Percentiles rank a stretch among this genome's conserved stretches.
phyloP scores from a whole-genome alignment of 768 basidiomycete genomes.

The Pleurotus tuoliensis region DNA sequence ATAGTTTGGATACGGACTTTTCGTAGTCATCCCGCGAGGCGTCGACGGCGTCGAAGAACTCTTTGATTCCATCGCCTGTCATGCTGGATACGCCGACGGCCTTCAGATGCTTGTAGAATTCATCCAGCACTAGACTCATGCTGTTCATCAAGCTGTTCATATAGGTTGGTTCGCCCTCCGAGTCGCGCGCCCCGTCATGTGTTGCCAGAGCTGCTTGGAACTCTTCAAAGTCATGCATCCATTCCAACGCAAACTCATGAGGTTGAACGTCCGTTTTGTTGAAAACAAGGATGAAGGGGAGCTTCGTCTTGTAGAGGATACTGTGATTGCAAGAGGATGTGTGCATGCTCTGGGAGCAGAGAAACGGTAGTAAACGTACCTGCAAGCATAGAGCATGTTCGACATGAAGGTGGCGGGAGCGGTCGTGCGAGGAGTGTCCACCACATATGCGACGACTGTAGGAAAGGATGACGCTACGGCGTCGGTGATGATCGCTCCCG shows the following conservation, averaged over 20 bases:
- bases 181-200: conserved; percentile 61
- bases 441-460: conserved; percentile 93
- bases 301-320: conserved; percentile 95
- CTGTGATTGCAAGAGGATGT: conserved; percentile 30
- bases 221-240: conserved; percentile 97
- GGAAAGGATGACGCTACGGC: conserved; percentile 92
- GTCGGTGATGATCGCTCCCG: conserved; percentile 97
- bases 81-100: conserved; percentile 94
- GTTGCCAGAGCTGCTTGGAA: conserved; percentile 86
- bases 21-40: conserved; percentile 86
- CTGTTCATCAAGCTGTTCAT: conserved; percentile 99
- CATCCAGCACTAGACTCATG: conserved; percentile 97
- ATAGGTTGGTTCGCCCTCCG: conserved; percentile 91
- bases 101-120: conserved; percentile 97
- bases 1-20: conserved; percentile 71
- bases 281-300: conserved; percentile 97
- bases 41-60: conserved; percentile 91
- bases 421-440: conserved; percentile 93
- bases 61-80: conserved; percentile 91
- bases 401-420: conserved; percentile 99
- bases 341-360: too few species aligned
- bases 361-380: conserved; percentile 38
- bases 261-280: conserved; percentile 95
- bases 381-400: conserved; percentile 99
- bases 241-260: conserved; percentile 90